Conservation (phyloP, 1,284 basidiomycete genomes). For the Vanrija pseudolonga region DNA sequence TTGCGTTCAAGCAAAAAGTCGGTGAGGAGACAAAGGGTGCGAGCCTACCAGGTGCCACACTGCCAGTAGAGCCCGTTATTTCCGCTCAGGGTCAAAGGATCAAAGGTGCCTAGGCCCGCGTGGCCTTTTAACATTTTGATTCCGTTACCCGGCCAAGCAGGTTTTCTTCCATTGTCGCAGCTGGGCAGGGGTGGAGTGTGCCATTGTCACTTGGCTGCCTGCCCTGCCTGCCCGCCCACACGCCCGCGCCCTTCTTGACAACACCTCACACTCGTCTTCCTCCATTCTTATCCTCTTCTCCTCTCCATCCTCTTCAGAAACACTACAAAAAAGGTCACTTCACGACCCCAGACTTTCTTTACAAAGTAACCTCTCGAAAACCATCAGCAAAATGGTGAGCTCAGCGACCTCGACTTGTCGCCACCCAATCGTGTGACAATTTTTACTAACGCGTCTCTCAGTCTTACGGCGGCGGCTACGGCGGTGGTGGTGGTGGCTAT, state of each 20-base stretch:
- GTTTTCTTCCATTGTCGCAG: neutral
- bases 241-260: conserved; percentile 3
- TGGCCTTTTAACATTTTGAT: neutral
- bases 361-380: neutral
- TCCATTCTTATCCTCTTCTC: neutral
- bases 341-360: conserved; percentile 1
- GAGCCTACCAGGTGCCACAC: no score
- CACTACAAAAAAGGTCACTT: neutral
- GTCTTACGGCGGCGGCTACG: conserved; percentile 37
- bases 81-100: no score
- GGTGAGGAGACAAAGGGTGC: no score
- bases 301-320: conserved; percentile 1
- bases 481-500: conserved; percentile 25
- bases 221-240: neutral
- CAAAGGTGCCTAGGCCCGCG: no score
- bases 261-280: neutral
- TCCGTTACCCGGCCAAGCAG: neutral
- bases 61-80: no score
- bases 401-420: neutral
- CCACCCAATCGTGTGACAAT: neutral
- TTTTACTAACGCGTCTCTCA: conserved; percentile 4
- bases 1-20: no score
- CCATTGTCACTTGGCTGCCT: neutral
- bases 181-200: no score
- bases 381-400: conserved; percentile 13